Evolutionary conservation across 140 eudicot species (phyloP).

Genomic region (Ambrosia hybrid): DNA sequence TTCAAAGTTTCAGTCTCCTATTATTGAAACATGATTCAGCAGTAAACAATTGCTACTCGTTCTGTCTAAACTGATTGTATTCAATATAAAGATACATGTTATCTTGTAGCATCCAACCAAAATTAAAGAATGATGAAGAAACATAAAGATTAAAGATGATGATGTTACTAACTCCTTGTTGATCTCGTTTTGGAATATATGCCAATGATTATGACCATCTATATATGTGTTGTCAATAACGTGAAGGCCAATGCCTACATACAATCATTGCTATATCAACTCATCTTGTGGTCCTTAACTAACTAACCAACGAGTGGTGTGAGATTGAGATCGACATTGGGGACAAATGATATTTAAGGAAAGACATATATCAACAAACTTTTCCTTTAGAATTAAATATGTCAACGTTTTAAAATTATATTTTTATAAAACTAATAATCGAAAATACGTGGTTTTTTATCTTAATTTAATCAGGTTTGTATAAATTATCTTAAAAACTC

Average conservation of each 20-base stretch:
- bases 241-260: constrained; percentile 28
- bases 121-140: constrained; percentile 5
- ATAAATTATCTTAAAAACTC: background rate
- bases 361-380: constrained; percentile 24
- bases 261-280: constrained; percentile 25
- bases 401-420: background rate
- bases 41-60: no score
- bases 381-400: background rate
- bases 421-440: background rate
- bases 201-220: constrained; percentile 11
- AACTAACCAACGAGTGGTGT: constrained; percentile 18
- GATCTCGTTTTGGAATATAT: background rate
- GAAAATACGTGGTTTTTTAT: background rate
- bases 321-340: constrained; percentile 3
- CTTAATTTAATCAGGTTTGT: background rate
- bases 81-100: background rate
- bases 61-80: background rate
- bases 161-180: constrained; percentile 8
- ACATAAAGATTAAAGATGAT: constrained; percentile 12
- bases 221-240: constrained; percentile 27
- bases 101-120: constrained; percentile 28
- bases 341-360: background rate
- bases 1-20: no score
- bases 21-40: no score
- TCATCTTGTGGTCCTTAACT: constrained; percentile 13